Percentiles rank a stretch among this genome's conserved stretches.
phyloP scores from a whole-genome alignment of 208 protist genomes.

The Naegleria gruberi region DNA sequence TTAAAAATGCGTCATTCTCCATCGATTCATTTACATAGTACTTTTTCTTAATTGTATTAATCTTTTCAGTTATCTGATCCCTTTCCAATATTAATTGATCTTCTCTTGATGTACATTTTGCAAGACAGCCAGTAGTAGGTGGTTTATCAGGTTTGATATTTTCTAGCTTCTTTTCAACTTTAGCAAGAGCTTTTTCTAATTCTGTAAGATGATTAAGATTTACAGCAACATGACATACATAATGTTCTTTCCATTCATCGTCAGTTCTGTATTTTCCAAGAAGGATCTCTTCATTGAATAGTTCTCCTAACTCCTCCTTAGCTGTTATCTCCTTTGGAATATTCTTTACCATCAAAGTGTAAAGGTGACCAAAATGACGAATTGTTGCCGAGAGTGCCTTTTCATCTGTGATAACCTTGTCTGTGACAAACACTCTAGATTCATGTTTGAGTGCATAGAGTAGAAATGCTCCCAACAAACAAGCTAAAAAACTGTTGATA shows the following conservation, averaged over 20 bases:
- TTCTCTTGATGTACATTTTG: background rate
- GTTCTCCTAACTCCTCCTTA: background rate
- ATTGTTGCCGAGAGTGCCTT: background rate
- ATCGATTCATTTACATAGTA: background rate
- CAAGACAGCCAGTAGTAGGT: background rate
- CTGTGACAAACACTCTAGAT: too few relatives aligned
- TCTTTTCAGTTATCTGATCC: background rate
- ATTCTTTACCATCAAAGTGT: background rate
- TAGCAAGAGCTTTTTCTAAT: too few relatives aligned
- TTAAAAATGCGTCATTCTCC: too few relatives aligned
- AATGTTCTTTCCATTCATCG: background rate
- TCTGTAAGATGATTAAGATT: background rate
- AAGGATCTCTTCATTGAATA: background rate
- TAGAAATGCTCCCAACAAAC: background rate
- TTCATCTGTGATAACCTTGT: background rate
- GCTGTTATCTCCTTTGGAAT: background rate
- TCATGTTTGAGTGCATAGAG: too few relatives aligned
- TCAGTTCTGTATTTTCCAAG: background rate
- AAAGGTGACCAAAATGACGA: background rate
- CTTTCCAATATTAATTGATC: background rate
- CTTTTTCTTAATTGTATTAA: background rate
- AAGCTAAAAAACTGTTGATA: background rate
- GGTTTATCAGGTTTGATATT: background rate
- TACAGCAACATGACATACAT: background rate
- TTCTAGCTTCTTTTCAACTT: background rate